phyloP scores from a whole-genome alignment of 1,139 yeast species.

The Kluyveromyces sp. region DNA sequence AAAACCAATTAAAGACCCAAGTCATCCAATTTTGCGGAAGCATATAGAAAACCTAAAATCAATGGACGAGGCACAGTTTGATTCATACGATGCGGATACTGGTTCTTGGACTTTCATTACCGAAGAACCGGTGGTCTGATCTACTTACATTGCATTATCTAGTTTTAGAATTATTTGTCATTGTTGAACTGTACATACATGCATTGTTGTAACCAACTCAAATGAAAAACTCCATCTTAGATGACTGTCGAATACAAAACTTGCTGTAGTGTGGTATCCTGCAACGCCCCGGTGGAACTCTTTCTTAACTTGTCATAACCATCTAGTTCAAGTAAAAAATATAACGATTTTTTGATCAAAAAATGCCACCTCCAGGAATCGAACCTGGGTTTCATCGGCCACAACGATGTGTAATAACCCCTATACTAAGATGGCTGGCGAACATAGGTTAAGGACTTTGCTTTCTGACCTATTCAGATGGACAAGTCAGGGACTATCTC shows the following conservation, averaged over 20 bases:
- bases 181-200: neutral
- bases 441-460: neutral
- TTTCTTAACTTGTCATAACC: too few species aligned
- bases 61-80: slow-evolving; percentile 55
- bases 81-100: slow-evolving; percentile 65
- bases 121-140: slow-evolving; percentile 13
- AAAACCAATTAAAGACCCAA: slow-evolving; percentile 70
- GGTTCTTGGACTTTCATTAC: slow-evolving; percentile 79
- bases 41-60: slow-evolving; percentile 64
- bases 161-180: neutral
- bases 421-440: slow-evolving; percentile 35
- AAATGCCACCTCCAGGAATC: slow-evolving; percentile 37
- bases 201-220: neutral
- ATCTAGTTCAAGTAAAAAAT: neutral
- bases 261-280: too few species aligned
- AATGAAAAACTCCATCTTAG: too few species aligned
- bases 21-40: slow-evolving; percentile 59
- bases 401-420: slow-evolving; percentile 42
- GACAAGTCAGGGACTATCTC: neutral
- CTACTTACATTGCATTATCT: neutral
- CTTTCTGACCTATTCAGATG: too few species aligned
- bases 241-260: too few species aligned
- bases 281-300: too few species aligned
- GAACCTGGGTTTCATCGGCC: slow-evolving; percentile 40
- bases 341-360: neutral